Conservation (phyloP, 2,329 filamentous ascomycete species). For the Alternaria brassicicola region DNA sequence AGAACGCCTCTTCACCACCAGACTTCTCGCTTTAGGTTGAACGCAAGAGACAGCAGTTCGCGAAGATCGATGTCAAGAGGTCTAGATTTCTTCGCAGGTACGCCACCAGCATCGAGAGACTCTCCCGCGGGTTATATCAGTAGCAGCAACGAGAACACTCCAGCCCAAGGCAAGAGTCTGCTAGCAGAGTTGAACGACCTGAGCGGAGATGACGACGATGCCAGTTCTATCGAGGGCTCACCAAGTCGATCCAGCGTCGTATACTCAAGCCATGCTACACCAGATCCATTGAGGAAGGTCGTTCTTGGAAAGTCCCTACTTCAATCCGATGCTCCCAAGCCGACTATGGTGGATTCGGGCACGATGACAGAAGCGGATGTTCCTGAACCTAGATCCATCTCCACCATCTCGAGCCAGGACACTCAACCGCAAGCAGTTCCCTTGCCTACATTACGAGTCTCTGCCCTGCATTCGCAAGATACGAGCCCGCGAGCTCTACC, state of each 20-base stretch:
- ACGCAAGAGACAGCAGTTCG: conserved; percentile 67
- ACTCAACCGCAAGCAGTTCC: conserved; percentile 32
- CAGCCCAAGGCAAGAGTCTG: conserved; percentile 73
- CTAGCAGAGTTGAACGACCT: conserved; percentile 90
- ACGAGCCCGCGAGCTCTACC: conserved; percentile 30
- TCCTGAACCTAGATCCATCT: conserved; percentile 41
- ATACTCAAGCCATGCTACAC: conserved; percentile 42
- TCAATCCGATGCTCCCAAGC: conserved; percentile 27
- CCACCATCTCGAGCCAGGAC: conserved; percentile 38
- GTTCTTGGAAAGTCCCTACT: conserved; percentile 31
- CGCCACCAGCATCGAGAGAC: conserved; percentile 62
- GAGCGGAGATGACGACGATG: conserved; percentile 69
- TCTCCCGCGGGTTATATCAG: conserved; percentile 59
- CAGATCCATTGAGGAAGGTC: conserved; percentile 33
- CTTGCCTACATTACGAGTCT: conserved; percentile 25
- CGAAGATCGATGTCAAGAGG: conserved; percentile 62
- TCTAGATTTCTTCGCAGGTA: conserved; percentile 65
- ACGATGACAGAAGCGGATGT: conserved; percentile 68
- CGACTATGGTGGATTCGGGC: conserved; percentile 64
- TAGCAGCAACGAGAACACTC: conserved; percentile 53
- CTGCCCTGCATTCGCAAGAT: conserved; percentile 37
- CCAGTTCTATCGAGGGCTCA: conserved; percentile 44
- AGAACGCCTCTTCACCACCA: conserved; percentile 69
- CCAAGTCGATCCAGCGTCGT: conserved; percentile 43
- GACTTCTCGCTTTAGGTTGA: conserved; percentile 73